Evolutionary conservation across 78 protist genomes (phyloP).

Genomic region (Dictyostelium purpureum): DNA sequence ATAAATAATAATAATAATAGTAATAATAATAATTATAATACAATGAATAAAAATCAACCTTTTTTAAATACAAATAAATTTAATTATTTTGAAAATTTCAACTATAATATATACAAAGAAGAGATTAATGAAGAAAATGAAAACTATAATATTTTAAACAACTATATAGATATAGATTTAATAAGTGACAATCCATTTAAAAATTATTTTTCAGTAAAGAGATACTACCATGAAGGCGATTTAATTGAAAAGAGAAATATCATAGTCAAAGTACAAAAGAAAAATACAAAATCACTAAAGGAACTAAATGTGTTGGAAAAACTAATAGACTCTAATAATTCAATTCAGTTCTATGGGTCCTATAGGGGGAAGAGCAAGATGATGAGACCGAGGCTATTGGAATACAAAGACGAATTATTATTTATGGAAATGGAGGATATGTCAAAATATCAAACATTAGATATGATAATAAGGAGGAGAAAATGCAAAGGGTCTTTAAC

Average conservation of each 20-base stretch:
- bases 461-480: not conserved
- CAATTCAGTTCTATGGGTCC: not conserved
- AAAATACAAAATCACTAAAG: not conserved
- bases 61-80: too few species aligned
- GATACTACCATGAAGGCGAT: not conserved
- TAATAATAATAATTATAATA: too few species aligned
- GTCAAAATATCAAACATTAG: not conserved
- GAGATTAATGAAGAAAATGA: too few species aligned
- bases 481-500: not conserved
- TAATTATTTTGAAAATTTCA: too few species aligned
- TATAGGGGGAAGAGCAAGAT: not conserved
- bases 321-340: not conserved
- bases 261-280: not conserved
- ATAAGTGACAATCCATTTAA: constrained; percentile 11
- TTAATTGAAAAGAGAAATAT: not conserved
- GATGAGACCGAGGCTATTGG: not conserved
- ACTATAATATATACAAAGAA: too few species aligned
- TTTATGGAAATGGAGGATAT: constrained; percentile 5
- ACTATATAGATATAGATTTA: constrained; percentile 4
- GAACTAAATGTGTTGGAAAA: not conserved
- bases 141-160: too few species aligned
- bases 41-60: too few species aligned
- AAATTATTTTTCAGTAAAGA: not conserved
- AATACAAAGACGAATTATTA: not conserved
- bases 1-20: too few species aligned